Evolutionary conservation across 2,329 filamentous ascomycete species (phyloP).

Genomic region (Penicillium sp.): DNA sequence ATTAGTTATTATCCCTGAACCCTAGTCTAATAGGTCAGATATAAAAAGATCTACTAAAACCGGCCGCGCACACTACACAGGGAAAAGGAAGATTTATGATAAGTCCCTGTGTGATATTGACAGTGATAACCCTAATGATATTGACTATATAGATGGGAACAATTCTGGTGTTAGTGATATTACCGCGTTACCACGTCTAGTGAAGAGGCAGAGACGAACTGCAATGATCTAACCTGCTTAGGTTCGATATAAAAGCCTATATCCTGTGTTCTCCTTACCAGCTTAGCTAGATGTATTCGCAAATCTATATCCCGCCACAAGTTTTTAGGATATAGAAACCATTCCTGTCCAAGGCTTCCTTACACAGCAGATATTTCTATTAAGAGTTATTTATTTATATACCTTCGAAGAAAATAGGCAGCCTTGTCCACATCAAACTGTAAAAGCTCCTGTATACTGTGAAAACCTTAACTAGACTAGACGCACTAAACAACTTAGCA

Average conservation of each 20-base stretch:
- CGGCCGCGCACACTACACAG: not conserved
- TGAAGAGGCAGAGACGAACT: constrained; percentile 1
- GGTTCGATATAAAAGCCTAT: not conserved
- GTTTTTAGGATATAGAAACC: constrained; percentile 5
- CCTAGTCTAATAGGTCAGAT: not conserved
- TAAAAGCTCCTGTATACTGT: not conserved
- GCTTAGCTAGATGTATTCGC: not conserved
- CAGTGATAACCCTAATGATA: constrained; percentile 2
- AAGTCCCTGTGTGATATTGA: not conserved
- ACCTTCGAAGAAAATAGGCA: constrained; percentile 6
- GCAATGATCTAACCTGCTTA: not conserved
- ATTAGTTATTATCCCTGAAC: constrained; percentile 3
- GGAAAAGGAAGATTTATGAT: constrained; percentile 2
- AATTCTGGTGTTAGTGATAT: constrained; percentile 1
- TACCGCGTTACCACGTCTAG: not conserved
- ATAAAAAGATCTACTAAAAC: constrained; percentile 1
- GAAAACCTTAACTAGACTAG: not conserved
- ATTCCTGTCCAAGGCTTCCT: constrained; percentile 5
- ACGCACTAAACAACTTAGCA: not conserved
- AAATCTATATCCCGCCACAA: constrained; percentile 1
- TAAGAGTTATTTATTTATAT: constrained; percentile 1
- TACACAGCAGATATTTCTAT: constrained; percentile 1
- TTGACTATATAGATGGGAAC: constrained; percentile 4
- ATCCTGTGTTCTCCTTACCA: not conserved
- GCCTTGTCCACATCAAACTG: not conserved